Percentiles rank a stretch among this genome's conserved stretches.
Conservation (phyloP, 345 rosid genomes). For the Linum trigynum region DNA sequence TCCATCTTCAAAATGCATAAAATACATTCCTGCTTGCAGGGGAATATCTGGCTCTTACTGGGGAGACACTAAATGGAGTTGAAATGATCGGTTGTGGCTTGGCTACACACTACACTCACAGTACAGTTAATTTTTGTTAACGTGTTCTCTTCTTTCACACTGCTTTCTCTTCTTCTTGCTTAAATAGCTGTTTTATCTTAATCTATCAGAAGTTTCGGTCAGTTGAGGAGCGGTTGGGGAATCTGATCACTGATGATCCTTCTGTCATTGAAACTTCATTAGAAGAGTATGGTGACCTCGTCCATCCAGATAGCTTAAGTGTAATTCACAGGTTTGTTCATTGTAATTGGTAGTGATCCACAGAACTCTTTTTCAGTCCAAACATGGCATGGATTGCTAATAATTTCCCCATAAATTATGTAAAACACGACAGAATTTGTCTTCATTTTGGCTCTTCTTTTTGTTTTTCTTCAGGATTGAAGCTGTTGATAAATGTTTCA, state of each 20-base stretch:
- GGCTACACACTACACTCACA: constrained; percentile 67
- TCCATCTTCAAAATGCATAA: background rate
- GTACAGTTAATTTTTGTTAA: constrained; percentile 34
- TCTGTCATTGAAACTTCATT: constrained; percentile 62
- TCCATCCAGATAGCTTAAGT: constrained; percentile 55
- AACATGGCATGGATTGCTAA: no score
- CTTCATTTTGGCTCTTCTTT: constrained; percentile 2
- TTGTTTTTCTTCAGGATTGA: constrained; percentile 38
- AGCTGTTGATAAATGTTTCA: constrained; percentile 64
- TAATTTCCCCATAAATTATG: background rate
- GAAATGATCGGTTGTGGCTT: constrained; percentile 89
- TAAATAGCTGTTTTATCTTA: constrained; percentile 1
- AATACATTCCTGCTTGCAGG: constrained; percentile 38
- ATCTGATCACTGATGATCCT: constrained; percentile 75
- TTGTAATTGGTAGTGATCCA: background rate
- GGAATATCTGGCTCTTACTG: constrained; percentile 78
- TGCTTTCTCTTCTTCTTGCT: constrained; percentile 2
- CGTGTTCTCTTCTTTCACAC: background rate
- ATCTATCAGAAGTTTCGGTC: constrained; percentile 45
- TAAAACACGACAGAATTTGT: background rate
- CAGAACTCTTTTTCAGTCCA: no score
- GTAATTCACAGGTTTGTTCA: constrained; percentile 57
- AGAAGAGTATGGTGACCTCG: constrained; percentile 54
- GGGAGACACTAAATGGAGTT: constrained; percentile 72
- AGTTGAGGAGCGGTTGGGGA: constrained; percentile 59